Evolutionary conservation across 768 basidiomycete genomes (phyloP), one percentile per base, ranked within the genome.

Genomic region (Suillus americanus): DNA sequence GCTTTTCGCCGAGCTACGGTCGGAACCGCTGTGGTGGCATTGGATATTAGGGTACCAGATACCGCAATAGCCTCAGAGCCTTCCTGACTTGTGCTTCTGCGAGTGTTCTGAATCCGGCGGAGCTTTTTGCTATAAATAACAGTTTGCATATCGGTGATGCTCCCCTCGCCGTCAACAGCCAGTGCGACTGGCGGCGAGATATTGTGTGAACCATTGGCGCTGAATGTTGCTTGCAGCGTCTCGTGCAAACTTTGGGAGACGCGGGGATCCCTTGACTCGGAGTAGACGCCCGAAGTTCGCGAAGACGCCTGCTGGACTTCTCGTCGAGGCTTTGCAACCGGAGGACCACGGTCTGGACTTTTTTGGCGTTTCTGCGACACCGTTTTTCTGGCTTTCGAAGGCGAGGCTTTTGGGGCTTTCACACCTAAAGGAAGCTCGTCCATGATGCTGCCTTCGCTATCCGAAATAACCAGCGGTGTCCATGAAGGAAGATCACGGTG

Each of bases 401-500:
- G 37, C 2, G 16, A 9, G 25, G 10, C 25, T 40, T 59, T 25
- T 5, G 48, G 8, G 7, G 14, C 10, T 7, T 59, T 16, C 38
- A 23, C 16, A 23, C 4, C 23, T 40, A 20, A 40, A 40, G 10
- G 25, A 18, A 59, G 16, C 18, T 40, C 38, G 25, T 59, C 38
- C 25, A 28, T 25, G 28, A 28, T 25, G 28, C 56, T 18, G 18
- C 25, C 38, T 20, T 59, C 56, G 18, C 56, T 28, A 25, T 59
- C 56, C 18, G 38, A 59, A n/a, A 40, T 25, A 59, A 41, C 56
- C 6, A 59, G 25, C 28, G 56, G 25, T 59, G 56, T 59, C 56
- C 56, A 59, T 28, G 56, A 59, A 40, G 56, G 38, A 28, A 40
- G 55, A 33, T 23, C 13, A 56, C 8, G 54, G 6, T 37, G 37